A percentile compares a stretch with the other conserved stretches of the same genome.
phyloP scores from a whole-genome alignment of 2,329 filamentous ascomycete genomes.

The Paracorniculantispora psalliotae region DNA sequence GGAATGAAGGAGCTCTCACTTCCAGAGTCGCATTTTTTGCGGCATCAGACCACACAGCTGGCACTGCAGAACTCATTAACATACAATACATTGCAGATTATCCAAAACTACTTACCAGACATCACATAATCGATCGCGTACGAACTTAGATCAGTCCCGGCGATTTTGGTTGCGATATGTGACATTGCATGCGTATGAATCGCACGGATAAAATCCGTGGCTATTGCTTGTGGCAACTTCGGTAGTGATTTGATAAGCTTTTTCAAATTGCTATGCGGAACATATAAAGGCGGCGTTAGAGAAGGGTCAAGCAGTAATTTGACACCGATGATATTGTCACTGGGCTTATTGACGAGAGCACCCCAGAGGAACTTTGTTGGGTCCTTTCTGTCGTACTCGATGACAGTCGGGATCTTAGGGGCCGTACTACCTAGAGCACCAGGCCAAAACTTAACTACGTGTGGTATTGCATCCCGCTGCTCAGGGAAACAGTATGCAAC shows the following conservation, averaged over 20 bases:
- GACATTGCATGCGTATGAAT: slow-evolving; percentile 17
- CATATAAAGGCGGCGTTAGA: slow-evolving; percentile 15
- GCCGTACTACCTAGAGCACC: slow-evolving; percentile 5
- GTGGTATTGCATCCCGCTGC: background rate
- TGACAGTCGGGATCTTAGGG: slow-evolving; percentile 18
- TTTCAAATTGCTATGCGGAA: slow-evolving; percentile 1
- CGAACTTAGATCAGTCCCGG: slow-evolving; percentile 9
- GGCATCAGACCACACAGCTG: slow-evolving; percentile 18
- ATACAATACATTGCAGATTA: background rate
- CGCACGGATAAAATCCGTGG: slow-evolving; percentile 16
- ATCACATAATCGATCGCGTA: slow-evolving; percentile 18
- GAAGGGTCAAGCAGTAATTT: slow-evolving; percentile 19
- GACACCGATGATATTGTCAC: slow-evolving; percentile 15
- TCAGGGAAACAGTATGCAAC: background rate
- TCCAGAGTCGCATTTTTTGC: slow-evolving; percentile 17
- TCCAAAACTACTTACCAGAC: slow-evolving; percentile 11
- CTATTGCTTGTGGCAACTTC: slow-evolving; percentile 15
- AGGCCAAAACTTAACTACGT: slow-evolving; percentile 16
- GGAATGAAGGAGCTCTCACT: too few species aligned
- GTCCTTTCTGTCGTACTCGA: slow-evolving; percentile 13
- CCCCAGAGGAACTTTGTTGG: slow-evolving; percentile 14
- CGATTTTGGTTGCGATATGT: slow-evolving; percentile 15
- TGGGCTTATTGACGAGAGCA: slow-evolving; percentile 6
- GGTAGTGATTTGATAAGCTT: slow-evolving; percentile 13
- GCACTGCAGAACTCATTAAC: slow-evolving; percentile 9